These are phyloP conservation scores for Penicillium pancosmium DNA, from an alignment of 495 filamentous ascomycete species.

Conservation along the genomic window DNA sequence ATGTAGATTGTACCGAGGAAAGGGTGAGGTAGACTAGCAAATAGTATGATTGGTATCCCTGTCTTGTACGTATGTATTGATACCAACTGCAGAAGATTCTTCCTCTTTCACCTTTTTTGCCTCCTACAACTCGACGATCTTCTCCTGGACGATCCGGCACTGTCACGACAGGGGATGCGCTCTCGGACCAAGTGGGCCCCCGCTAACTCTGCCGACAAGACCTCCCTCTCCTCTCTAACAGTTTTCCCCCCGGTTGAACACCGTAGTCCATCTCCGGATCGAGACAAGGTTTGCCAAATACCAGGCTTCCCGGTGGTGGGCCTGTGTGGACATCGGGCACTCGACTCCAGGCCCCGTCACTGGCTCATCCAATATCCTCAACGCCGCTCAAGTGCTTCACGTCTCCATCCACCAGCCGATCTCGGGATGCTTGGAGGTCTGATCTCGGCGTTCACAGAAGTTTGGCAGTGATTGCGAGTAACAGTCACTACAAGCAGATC, in stretches of 20 bases:
- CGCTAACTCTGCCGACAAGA: constrained; percentile 25
- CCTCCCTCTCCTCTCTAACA: neutral
- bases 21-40: neutral
- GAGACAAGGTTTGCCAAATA: constrained; percentile 28
- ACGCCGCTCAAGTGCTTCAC: constrained; percentile 18
- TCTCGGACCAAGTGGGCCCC: constrained; percentile 21
- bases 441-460: constrained; percentile 17
- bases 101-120: neutral
- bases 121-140: constrained; percentile 6
- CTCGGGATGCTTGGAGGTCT: constrained; percentile 38
- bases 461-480: neutral
- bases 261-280: constrained; percentile 7
- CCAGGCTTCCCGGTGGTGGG: constrained; percentile 22
- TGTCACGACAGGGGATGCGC: constrained; percentile 11
- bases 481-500: neutral
- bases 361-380: constrained; percentile 20
- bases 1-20: neutral
- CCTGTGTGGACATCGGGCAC: constrained; percentile 21
- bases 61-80: neutral
- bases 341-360: constrained; percentile 16
- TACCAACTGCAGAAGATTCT: neutral
- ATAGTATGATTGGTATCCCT: neutral
- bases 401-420: constrained; percentile 41
- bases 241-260: neutral
- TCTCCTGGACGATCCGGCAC: constrained; percentile 13